phyloP scores from a whole-genome alignment of 805 yeast species.

The Yarrowia yakushimensis region DNA sequence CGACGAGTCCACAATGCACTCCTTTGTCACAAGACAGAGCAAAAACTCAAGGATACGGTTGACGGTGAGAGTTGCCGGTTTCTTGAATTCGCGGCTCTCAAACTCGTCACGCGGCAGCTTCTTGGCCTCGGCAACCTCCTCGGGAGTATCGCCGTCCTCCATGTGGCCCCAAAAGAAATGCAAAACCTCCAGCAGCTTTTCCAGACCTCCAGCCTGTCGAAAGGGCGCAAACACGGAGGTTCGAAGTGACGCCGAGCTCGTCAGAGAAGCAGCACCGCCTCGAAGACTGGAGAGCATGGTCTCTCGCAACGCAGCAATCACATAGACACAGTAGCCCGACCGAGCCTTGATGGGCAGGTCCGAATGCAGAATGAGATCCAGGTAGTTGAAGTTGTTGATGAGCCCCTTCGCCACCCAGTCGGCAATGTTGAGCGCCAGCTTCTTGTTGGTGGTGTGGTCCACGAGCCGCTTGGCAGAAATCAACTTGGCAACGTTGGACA shows the following conservation, averaged over 20 bases:
- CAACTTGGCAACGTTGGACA: conserved; percentile 6
- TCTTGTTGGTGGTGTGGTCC: conserved; percentile 17
- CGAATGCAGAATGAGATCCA: conserved; percentile 18
- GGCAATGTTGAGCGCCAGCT: conserved; percentile 16
- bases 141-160: conserved; percentile 21
- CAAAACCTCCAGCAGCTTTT: conserved; percentile 31
- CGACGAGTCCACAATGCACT: conserved; percentile 34
- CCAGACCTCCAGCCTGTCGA: conserved; percentile 35
- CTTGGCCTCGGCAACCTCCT: conserved; percentile 15
- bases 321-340: conserved; percentile 17
- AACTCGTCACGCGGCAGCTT: conserved; percentile 13
- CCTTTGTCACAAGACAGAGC: conserved; percentile 30
- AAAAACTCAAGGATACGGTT: conserved; percentile 32
- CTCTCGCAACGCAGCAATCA: conserved; percentile 16
- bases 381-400: conserved; percentile 12
- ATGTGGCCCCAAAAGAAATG: conserved; percentile 29
- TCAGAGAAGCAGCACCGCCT: background rate
- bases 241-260: background rate
- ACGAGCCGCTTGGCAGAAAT: conserved; percentile 4
- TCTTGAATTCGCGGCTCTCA: conserved; percentile 18
- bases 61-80: conserved; percentile 18
- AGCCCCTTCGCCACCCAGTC: conserved; percentile 22
- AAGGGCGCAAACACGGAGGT: conserved; percentile 33
- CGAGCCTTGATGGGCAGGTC: conserved; percentile 16
- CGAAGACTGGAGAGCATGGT: background rate